phyloP scores from a whole-genome alignment of 768 basidiomycete species.

The Leccinum truebloodii region DNA sequence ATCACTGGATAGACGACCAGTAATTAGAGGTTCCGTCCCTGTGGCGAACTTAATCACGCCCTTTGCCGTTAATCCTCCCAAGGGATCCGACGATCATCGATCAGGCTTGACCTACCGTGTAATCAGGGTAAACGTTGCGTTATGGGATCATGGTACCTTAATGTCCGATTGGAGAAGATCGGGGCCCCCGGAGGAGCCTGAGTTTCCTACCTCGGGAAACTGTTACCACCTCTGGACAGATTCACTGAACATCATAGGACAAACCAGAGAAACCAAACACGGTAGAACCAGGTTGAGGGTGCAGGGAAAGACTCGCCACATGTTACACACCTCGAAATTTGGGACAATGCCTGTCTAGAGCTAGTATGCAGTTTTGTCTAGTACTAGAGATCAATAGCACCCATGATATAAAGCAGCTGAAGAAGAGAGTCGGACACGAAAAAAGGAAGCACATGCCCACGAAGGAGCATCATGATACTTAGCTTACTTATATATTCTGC shows the following conservation, averaged over 20 bases:
- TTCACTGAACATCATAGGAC: neutral
- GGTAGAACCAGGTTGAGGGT: neutral
- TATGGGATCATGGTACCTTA: neutral
- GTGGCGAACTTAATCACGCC: neutral
- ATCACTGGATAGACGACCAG: neutral
- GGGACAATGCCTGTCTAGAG: neutral
- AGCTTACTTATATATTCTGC: too few relatives aligned
- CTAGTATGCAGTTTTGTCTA: neutral
- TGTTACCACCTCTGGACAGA: slow-evolving; percentile 2
- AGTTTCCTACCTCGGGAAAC: neutral
- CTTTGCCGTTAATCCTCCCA: neutral
- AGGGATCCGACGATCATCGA: neutral
- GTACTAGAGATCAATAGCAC: neutral
- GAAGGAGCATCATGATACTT: too few relatives aligned
- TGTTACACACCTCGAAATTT: neutral
- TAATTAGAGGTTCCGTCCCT: neutral
- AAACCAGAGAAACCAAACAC: neutral
- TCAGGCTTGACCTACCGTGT: neutral
- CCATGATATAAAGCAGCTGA: too few relatives aligned
- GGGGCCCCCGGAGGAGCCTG: neutral
- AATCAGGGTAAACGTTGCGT: neutral
- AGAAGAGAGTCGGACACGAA: too few relatives aligned
- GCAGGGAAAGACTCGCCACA: neutral
- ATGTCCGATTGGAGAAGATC: neutral
- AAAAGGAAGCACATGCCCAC: too few relatives aligned